Evolutionary conservation across 225 moss, liverwort and hornwort genomes (phyloP).

Genomic region (Marchantia paleacea): DNA sequence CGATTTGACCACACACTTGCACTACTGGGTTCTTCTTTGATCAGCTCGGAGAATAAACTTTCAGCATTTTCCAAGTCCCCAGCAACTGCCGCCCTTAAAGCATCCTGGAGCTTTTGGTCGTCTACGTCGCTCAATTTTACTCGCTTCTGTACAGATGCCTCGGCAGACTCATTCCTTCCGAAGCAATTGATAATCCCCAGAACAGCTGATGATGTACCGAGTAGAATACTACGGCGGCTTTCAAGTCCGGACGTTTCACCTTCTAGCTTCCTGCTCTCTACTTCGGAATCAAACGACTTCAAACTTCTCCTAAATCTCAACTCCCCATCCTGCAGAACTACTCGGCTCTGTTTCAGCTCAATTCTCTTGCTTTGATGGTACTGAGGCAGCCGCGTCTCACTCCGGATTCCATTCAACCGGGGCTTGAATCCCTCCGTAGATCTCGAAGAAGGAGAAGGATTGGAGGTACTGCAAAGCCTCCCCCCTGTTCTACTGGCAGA

Average conservation of each 20-base stretch:
- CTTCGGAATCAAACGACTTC: constrained; percentile 10
- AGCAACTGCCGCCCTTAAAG: constrained; percentile 76
- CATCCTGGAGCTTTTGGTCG: constrained; percentile 76
- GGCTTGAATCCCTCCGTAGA: background rate
- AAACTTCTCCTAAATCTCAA: constrained; percentile 25
- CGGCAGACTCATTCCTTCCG: constrained; percentile 20
- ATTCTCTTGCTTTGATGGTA: constrained; percentile 26
- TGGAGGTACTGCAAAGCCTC: background rate
- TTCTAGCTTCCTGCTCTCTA: constrained; percentile 2
- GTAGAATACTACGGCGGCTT: constrained; percentile 32
- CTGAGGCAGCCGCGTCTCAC: background rate
- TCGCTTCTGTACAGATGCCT: constrained; percentile 51
- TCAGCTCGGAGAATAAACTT: constrained; percentile 63
- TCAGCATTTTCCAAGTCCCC: constrained; percentile 88
- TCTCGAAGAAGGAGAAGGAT: background rate
- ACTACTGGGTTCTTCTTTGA: constrained; percentile 70
- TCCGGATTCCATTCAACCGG: background rate
- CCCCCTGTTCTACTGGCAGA: background rate
- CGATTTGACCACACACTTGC: constrained; percentile 96
- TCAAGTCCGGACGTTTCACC: constrained; percentile 8
- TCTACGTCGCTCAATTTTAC: constrained; percentile 77
- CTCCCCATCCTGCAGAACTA: constrained; percentile 23
- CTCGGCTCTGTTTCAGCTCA: constrained; percentile 24
- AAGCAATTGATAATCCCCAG: constrained; percentile 27
- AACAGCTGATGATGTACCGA: constrained; percentile 24